Evolutionary conservation across 306 rosid genomes (phyloP).

Genomic region (Geum urbanum): DNA sequence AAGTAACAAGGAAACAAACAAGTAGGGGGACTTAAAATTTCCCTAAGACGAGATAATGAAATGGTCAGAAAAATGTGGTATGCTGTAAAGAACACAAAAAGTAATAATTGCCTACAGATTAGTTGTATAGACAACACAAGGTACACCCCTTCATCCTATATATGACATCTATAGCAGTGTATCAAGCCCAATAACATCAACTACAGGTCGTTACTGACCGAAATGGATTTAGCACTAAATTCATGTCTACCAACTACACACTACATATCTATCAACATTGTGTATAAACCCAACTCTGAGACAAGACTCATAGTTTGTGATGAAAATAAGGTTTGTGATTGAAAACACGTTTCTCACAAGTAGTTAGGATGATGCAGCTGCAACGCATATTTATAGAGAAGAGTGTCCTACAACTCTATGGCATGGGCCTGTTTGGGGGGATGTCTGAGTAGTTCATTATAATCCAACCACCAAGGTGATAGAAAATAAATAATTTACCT

Average conservation of each 20-base stretch:
- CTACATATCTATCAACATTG: neutral
- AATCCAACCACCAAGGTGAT: neutral
- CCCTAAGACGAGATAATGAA: neutral
- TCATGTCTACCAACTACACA: neutral
- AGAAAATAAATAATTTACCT: neutral
- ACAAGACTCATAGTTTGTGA: neutral
- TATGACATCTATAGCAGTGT: neutral
- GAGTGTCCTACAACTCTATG: neutral
- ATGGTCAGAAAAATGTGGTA: neutral
- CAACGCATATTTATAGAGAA: slow-evolving; percentile 3
- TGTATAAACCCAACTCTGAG: neutral
- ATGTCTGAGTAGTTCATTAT: neutral
- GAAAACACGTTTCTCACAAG: too few relatives aligned
- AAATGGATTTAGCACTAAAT: neutral
- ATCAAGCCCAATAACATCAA: slow-evolving; percentile 2
- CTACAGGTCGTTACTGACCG: neutral
- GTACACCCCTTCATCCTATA: neutral
- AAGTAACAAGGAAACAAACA: slow-evolving; percentile 1
- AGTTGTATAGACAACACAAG: neutral
- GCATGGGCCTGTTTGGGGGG: neutral
- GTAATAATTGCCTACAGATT: neutral
- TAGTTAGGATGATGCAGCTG: neutral
- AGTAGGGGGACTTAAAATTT: neutral
- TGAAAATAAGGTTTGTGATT: neutral
- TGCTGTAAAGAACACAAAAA: neutral